phyloP scores from a whole-genome alignment of 192 early-diverging fungal species.

The Backusella tarrabulga region DNA sequence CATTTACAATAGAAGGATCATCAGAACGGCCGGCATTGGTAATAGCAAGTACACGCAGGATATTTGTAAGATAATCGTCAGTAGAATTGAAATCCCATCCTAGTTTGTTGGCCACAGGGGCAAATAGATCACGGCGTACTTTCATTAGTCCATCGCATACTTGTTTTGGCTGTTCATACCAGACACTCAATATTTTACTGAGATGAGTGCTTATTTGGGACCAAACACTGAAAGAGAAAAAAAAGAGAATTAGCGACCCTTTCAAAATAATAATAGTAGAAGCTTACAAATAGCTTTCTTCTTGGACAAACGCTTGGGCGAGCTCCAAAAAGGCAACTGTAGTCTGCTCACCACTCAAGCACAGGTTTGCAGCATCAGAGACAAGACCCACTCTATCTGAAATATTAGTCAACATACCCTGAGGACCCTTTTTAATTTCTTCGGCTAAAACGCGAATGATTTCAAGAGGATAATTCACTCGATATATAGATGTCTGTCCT shows the following conservation, averaged over 20 bases:
- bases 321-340: constrained; percentile 78
- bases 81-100: constrained; percentile 74
- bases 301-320: constrained; percentile 67
- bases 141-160: constrained; percentile 61
- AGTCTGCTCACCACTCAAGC: constrained; percentile 71
- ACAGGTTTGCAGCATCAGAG: constrained; percentile 77
- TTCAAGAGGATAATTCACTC: constrained; percentile 72
- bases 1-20: constrained; percentile 60
- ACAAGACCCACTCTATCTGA: constrained; percentile 83
- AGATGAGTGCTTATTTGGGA: constrained; percentile 61
- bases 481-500: constrained; percentile 78
- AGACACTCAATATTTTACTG: constrained; percentile 59
- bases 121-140: constrained; percentile 71
- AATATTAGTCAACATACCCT: constrained; percentile 54
- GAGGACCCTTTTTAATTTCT: constrained; percentile 44
- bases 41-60: constrained; percentile 77
- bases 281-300: constrained; percentile 73
- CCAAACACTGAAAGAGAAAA: constrained; percentile 51
- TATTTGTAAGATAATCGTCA: constrained; percentile 75
- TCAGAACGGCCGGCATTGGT: constrained; percentile 66
- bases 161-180: constrained; percentile 62
- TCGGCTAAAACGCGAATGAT: constrained; percentile 53
- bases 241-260: not conserved
- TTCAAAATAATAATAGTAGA: not conserved
- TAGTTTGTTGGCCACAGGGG: constrained; percentile 65